Percentiles rank a stretch among this genome's conserved stretches.
phyloP scores from a whole-genome alignment of 306 rosid species.

The Betula pendula region DNA sequence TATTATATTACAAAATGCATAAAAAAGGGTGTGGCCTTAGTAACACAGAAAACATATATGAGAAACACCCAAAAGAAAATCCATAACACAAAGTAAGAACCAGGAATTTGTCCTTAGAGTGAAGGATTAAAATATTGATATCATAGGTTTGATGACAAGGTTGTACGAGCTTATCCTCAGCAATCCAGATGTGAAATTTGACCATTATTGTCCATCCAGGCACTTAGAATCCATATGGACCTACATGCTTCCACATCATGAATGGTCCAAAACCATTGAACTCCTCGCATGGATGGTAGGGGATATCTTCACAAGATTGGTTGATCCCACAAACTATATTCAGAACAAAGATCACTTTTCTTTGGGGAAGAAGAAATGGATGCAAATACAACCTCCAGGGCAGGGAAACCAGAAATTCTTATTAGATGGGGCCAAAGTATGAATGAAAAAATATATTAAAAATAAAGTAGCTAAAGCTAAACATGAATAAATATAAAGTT shows the following conservation, averaged over 20 bases:
- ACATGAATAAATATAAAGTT: no score
- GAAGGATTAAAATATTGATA: background rate
- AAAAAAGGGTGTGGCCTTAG: background rate
- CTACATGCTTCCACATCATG: background rate
- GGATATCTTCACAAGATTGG: background rate
- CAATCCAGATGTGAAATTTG: background rate
- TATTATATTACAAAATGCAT: background rate
- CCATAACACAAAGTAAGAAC: constrained; percentile 2
- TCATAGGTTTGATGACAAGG: background rate
- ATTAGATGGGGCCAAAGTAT: no score
- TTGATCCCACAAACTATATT: background rate
- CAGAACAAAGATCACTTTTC: background rate
- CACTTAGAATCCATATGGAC: background rate
- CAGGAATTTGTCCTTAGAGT: constrained; percentile 11
- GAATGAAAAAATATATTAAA: no score
- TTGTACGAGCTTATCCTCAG: background rate
- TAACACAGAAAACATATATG: background rate
- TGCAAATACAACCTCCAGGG: background rate
- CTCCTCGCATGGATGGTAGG: background rate
- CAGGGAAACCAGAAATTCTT: no score
- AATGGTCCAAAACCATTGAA: background rate
- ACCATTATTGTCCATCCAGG: background rate
- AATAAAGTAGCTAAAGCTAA: no score
- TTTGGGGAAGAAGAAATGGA: background rate
- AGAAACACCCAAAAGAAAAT: background rate